phyloP scores from a whole-genome alignment of 106 monocot species.

The Dendrobium catenatum region DNA sequence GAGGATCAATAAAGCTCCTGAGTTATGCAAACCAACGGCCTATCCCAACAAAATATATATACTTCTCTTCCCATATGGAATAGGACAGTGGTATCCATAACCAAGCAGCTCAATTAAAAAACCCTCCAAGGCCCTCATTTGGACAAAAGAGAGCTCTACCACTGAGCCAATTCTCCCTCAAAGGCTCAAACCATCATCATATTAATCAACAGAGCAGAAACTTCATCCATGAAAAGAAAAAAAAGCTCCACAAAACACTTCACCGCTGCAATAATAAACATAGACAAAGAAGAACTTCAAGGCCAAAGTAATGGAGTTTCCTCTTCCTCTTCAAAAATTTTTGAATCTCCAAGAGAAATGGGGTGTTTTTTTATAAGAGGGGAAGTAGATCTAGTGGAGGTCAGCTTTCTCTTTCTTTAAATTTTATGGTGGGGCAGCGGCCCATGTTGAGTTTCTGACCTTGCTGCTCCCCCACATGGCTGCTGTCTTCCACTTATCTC shows the following conservation, averaged over 20 bases:
- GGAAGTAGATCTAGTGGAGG: neutral
- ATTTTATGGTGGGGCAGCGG: neutral
- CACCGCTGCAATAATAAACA: too few species aligned
- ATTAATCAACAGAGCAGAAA: too few species aligned
- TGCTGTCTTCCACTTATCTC: constrained; percentile 4
- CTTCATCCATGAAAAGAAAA: too few species aligned
- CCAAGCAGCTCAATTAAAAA: constrained; percentile 12
- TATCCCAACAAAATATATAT: constrained; percentile 6
- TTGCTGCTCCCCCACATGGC: constrained; percentile 7
- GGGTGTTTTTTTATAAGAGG: neutral
- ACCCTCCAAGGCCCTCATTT: constrained; percentile 13
- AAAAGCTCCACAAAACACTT: too few species aligned
- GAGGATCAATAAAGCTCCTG: constrained; percentile 7
- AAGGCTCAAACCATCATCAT: too few species aligned
- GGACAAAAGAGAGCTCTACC: constrained; percentile 4
- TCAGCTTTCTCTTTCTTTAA: neutral
- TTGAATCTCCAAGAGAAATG: neutral
- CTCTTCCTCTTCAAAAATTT: neutral
- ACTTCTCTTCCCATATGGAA: neutral
- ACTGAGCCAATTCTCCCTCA: neutral
- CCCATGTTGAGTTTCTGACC: constrained; percentile 6
- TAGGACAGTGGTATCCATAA: constrained; percentile 21
- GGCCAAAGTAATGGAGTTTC: neutral
- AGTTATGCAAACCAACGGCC: constrained; percentile 19
- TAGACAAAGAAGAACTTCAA: too few species aligned